Conservation (phyloP, 352 stramenopile species). For the Aphanomyces invadans region DNA sequence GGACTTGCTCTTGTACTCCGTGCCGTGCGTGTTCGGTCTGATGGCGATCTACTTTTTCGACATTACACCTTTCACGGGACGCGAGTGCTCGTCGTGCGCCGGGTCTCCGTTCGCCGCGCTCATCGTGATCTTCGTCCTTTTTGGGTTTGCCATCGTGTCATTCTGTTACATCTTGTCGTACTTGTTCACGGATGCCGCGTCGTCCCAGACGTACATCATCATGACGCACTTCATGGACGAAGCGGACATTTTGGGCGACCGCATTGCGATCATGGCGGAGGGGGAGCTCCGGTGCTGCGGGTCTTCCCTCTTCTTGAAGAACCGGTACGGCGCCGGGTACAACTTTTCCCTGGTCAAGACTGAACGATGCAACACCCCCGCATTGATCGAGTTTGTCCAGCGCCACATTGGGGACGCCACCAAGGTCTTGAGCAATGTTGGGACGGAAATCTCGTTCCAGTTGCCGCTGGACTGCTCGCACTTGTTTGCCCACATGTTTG, state of each 20-base stretch:
- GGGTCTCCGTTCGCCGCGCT: slow-evolving; percentile 40
- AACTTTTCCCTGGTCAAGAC: slow-evolving; percentile 50
- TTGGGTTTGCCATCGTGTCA: slow-evolving; percentile 51
- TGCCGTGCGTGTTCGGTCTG: slow-evolving; percentile 45
- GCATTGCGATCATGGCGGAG: slow-evolving; percentile 79
- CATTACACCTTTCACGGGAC: slow-evolving; percentile 42
- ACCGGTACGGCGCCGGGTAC: slow-evolving; percentile 69
- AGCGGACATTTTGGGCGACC: slow-evolving; percentile 75
- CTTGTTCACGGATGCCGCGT: slow-evolving; percentile 53
- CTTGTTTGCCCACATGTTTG: slow-evolving; percentile 65
- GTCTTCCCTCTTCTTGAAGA: slow-evolving; percentile 81
- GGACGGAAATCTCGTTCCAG: slow-evolving; percentile 66
- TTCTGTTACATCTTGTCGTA: slow-evolving; percentile 66
- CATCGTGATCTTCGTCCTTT: slow-evolving; percentile 48
- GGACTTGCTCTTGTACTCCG: slow-evolving; percentile 88
- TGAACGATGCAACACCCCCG: slow-evolving; percentile 34
- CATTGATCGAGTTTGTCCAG: slow-evolving; percentile 28
- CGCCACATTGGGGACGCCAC: slow-evolving; percentile 37
- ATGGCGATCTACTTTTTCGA: slow-evolving; percentile 43
- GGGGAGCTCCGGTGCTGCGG: slow-evolving; percentile 51
- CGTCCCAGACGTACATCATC: slow-evolving; percentile 64
- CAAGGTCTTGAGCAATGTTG: slow-evolving; percentile 47
- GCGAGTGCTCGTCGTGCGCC: slow-evolving; percentile 42
- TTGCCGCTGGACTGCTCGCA: slow-evolving; percentile 49
- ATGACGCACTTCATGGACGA: slow-evolving; percentile 88